Evolutionary conservation across 2,329 filamentous ascomycete species (phyloP), one percentile per base, ranked within the genome.

Genomic region (Alternaria sp.): DNA sequence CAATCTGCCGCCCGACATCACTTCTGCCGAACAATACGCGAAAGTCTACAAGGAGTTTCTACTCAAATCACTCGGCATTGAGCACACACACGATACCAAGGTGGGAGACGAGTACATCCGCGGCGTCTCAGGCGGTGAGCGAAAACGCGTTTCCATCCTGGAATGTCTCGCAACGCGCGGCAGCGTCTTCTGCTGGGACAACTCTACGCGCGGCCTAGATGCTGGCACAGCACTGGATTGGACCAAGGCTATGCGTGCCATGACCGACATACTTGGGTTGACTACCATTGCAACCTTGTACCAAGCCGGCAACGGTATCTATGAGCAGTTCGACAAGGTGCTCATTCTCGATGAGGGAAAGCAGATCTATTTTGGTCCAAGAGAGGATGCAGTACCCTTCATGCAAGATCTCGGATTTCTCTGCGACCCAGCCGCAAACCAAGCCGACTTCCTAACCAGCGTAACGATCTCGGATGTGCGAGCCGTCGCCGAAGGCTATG

Each of bases 341-440:
- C 84, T 89, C 0, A 88, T 95, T 0, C 81, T 94, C 0, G 92
- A 93, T 70, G 89, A 93, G 71, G 92, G 92, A 3, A 85, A 89
- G 0, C 87, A 93, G 73, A 92, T 93, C 64, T 94, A 87, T 80
- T 93, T 89, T 66, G 91, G 91, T 0, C 85, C 86, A 0, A 85
- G 86, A 0, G 73, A 70, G 4, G 75, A 82, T 3, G 91, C 91
- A 2, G 87, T 85, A 67, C 77, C 79, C 0, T 93, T 88, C 77
- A 92, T 93, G 63, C 86, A 88, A 69, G 78, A 84, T 10, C 86
- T 90, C 74, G 91, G 91, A n/a, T 93, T 92, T 71, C 70, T 87
- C 26, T 90, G 87, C 67, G 82, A 51, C 23, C 43, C 87, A 8
- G 86, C 87, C 6, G 86, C 88, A 17, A 93, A 89, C 0, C 87